Evolutionary conservation across 164 flowering plant species (phyloP), one percentile per base, ranked within the genome.

Genomic region (Brasenia schreberi): DNA sequence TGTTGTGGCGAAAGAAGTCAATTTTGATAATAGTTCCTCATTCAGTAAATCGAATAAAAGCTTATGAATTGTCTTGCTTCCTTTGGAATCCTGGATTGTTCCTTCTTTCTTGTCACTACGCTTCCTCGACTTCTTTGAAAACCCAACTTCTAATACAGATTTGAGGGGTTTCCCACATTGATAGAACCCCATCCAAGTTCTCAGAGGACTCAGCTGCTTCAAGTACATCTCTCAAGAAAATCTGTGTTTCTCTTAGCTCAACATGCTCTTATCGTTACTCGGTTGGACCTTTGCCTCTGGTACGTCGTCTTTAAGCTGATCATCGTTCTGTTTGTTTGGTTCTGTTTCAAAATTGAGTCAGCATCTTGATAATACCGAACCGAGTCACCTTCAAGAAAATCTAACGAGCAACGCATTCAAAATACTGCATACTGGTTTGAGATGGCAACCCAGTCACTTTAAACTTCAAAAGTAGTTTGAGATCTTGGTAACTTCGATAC

Each of bases 161-260:
- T 49, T 83, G 75, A 52, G 75, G 63, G 9, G 82, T 70, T 42
- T 84, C 85, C 82, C 81, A 82, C 71, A 79, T 82, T 3, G 81
- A 73, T 17, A 79, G 71, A 7, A 73, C 69, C 59, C 42, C 69
- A 23, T 78, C 81, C 5, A 72, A 67, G 66, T 84, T 85, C 66
- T 81, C 76, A 62, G 85, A 94, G 33, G 89, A 70, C 68, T 96
- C 96, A 68, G 96, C 83, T 66, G 85, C 85, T 68, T 89, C 66
- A 9, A 94, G 93, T 67, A 94, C 71, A 62, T 89, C 91, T 76
- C 85, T 76, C 58, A 89, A 66, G 71, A 83, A 91, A 62, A 81
- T 86, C 84, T 19, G 78, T 73, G 63, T 79, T 68, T 71, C 84
- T 72, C 81, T 85, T 65, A 81, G 18, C 53, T 82, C 82, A 42